These are phyloP conservation scores for Suillus cothurnatus DNA, from an alignment of 768 basidiomycete genomes.

Conservation along the genomic window DNA sequence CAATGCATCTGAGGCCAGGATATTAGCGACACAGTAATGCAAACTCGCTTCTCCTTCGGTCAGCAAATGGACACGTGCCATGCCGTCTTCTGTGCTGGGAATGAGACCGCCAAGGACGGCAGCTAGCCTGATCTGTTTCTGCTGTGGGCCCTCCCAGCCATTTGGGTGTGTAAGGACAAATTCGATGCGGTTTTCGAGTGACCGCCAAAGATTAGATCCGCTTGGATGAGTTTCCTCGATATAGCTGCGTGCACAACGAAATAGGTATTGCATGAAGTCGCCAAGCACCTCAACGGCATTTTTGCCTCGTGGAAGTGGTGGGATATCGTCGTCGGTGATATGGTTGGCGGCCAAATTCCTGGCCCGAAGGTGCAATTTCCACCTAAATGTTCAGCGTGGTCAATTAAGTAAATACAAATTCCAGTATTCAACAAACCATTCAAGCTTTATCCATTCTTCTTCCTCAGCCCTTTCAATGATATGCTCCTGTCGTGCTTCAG, in stretches of 20 bases:
- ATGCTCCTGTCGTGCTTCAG: slow-evolving; percentile 45
- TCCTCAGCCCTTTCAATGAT: slow-evolving; percentile 44
- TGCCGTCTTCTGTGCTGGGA: slow-evolving; percentile 38
- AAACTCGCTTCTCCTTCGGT: slow-evolving; percentile 67
- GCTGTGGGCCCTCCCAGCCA: slow-evolving; percentile 66
- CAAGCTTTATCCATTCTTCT: slow-evolving; percentile 47
- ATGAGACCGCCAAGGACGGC: slow-evolving; percentile 55
- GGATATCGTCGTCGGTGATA: slow-evolving; percentile 36
- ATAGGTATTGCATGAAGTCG: slow-evolving; percentile 51
- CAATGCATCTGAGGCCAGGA: slow-evolving; percentile 39
- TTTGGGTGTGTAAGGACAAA: slow-evolving; percentile 65
- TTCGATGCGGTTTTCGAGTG: slow-evolving; percentile 44
- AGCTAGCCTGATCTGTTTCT: slow-evolving; percentile 55
- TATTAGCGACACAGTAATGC: slow-evolving; percentile 55
- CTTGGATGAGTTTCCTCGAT: slow-evolving; percentile 48
- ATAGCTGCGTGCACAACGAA: slow-evolving; percentile 44
- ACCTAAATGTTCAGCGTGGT: slow-evolving; percentile 21
- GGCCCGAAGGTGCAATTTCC: slow-evolving; percentile 43
- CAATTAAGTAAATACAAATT: not conserved
- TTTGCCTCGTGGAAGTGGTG: slow-evolving; percentile 45
- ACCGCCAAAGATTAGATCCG: slow-evolving; percentile 48
- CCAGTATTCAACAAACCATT: slow-evolving; percentile 37
- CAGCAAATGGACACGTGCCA: slow-evolving; percentile 52
- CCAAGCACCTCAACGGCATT: slow-evolving; percentile 45
- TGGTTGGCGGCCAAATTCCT: slow-evolving; percentile 34